Evolutionary conservation across 2,329 filamentous ascomycete species (phyloP).

Genomic region (Cyclaneusma minus): DNA sequence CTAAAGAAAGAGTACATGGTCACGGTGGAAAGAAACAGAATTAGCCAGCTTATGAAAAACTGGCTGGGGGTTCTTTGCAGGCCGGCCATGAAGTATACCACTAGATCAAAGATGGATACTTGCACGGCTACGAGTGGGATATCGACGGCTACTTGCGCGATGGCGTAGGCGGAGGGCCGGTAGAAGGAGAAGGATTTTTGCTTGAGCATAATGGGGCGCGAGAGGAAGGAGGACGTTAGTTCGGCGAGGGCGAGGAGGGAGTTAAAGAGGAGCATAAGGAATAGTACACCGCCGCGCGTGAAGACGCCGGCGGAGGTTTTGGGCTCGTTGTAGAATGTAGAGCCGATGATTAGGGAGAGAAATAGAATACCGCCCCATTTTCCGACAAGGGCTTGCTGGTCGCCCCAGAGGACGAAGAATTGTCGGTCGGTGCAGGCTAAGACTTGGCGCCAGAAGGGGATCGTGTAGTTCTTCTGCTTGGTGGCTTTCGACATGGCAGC

Average conservation of each 20-base stretch:
- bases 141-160: constrained; percentile 72
- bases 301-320: constrained; percentile 37
- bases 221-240: constrained; percentile 41
- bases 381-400: constrained; percentile 18
- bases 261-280: constrained; percentile 48
- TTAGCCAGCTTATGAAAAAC: constrained; percentile 77
- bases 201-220: constrained; percentile 50
- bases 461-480: constrained; percentile 34
- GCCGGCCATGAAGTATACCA: constrained; percentile 78
- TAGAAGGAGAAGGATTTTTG: constrained; percentile 42
- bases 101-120: constrained; percentile 59
- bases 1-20: constrained; percentile 81
- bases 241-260: constrained; percentile 44
- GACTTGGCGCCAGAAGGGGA: constrained; percentile 33
- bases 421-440: constrained; percentile 26
- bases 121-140: constrained; percentile 72
- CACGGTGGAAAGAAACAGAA: constrained; percentile 58
- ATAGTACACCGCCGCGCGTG: constrained; percentile 42
- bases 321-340: constrained; percentile 37
- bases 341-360: constrained; percentile 21
- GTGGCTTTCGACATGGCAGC: constrained; percentile 21
- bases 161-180: constrained; percentile 54
- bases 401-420: constrained; percentile 19
- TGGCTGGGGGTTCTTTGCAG: constrained; percentile 55
- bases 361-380: constrained; percentile 20